Evolutionary conservation across 768 basidiomycete genomes (phyloP).

Genomic region (Lentinula sp.): DNA sequence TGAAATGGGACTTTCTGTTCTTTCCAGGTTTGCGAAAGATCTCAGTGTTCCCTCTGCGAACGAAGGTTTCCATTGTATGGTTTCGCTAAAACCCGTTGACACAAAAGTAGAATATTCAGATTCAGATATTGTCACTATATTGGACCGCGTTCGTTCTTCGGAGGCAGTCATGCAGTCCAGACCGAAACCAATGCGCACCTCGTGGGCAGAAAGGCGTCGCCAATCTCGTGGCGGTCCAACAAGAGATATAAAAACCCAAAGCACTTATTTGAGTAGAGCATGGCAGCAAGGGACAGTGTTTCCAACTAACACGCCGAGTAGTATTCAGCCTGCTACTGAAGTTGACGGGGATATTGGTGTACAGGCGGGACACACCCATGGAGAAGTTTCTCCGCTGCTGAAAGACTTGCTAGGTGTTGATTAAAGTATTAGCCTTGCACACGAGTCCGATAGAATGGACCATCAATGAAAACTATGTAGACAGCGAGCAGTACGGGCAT

Average conservation of each 20-base stretch:
- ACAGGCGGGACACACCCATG: neutral
- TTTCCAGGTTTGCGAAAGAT: conserved; percentile 59
- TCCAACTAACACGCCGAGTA: neutral
- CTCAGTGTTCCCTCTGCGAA: conserved; percentile 46
- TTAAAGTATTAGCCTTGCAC: neutral
- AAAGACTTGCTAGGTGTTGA: neutral
- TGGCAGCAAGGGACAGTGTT: neutral
- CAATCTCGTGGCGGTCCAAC: no score
- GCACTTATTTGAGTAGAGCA: neutral
- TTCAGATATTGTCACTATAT: neutral
- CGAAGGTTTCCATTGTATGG: conserved; percentile 66
- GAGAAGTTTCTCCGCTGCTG: neutral
- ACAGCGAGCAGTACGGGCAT: neutral
- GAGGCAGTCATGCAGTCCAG: neutral
- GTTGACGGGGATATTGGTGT: neutral
- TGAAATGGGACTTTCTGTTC: conserved; percentile 52
- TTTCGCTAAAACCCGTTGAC: conserved; percentile 36
- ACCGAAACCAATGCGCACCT: neutral
- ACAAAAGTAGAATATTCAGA: conserved; percentile 7
- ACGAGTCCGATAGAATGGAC: neutral
- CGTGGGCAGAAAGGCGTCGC: neutral
- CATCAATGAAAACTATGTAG: neutral
- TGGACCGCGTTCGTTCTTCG: conserved; percentile 1
- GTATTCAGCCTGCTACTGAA: neutral
- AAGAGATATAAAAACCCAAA: neutral